Evolutionary conservation across 805 yeast genomes (phyloP).

Genomic region (Candida odintsovae): DNA sequence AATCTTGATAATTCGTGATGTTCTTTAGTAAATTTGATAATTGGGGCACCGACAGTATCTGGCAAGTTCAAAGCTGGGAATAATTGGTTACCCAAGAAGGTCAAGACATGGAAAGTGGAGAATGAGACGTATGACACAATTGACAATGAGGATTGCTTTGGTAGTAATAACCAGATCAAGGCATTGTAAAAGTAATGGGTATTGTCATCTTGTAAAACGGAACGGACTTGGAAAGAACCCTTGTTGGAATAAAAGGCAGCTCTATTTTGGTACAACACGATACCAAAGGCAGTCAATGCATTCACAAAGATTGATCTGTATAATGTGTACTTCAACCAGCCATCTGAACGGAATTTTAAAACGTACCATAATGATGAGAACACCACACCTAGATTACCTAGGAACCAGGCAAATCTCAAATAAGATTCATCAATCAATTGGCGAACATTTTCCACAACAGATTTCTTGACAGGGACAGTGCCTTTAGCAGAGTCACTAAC

Average conservation of each 20-base stretch:
- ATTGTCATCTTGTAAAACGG: slow-evolving; percentile 55
- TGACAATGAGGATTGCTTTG: slow-evolving; percentile 53
- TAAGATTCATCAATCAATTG: slow-evolving; percentile 9
- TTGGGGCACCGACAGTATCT: slow-evolving; percentile 20
- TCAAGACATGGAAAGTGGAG: slow-evolving; percentile 76
- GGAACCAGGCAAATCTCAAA: slow-evolving; percentile 76
- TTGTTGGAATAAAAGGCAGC: slow-evolving; percentile 22
- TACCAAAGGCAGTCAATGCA: slow-evolving; percentile 66
- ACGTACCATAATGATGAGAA: slow-evolving; percentile 34
- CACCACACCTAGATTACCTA: slow-evolving; percentile 48
- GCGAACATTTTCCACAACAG: neutral
- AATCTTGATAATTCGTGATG: slow-evolving; percentile 57
- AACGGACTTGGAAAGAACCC: slow-evolving; percentile 16
- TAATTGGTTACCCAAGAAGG: slow-evolving; percentile 58
- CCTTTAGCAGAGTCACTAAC: neutral
- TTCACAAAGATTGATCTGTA: slow-evolving; percentile 60
- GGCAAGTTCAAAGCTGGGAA: slow-evolving; percentile 49
- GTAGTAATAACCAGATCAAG: slow-evolving; percentile 45
- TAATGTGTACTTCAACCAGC: slow-evolving; percentile 36
- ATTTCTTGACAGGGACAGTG: neutral
- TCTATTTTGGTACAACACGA: slow-evolving; percentile 59
- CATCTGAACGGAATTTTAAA: slow-evolving; percentile 27
- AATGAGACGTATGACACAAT: slow-evolving; percentile 70
- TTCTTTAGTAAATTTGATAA: slow-evolving; percentile 41
- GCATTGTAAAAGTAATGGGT: slow-evolving; percentile 63